Evolutionary conservation across 2,329 filamentous ascomycete genomes (phyloP).

Genomic region (Aspergillus persii): DNA sequence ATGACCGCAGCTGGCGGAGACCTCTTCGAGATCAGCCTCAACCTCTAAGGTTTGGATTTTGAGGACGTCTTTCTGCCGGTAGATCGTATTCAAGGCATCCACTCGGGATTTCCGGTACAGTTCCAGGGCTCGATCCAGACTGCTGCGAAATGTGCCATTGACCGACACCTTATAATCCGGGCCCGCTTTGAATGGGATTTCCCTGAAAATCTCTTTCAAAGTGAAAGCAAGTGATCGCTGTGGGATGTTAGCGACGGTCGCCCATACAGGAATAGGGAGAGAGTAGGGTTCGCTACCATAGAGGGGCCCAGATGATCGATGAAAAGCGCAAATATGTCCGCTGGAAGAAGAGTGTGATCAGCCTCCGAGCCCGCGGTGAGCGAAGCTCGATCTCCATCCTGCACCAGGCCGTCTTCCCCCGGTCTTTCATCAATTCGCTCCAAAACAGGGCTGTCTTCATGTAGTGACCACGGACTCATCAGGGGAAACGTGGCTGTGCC

Average conservation of each 20-base stretch:
- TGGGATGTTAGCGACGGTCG: slow-evolving; percentile 7
- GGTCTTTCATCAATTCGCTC: slow-evolving; percentile 63
- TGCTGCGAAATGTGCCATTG: slow-evolving; percentile 76
- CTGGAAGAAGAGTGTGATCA: slow-evolving; percentile 47
- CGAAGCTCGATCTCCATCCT: slow-evolving; percentile 4
- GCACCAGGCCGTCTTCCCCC: slow-evolving; percentile 50
- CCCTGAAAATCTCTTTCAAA: slow-evolving; percentile 80
- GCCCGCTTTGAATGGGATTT: slow-evolving; percentile 73
- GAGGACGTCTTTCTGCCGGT: slow-evolving; percentile 73
- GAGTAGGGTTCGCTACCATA: slow-evolving; percentile 54
- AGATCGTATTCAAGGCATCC: slow-evolving; percentile 74
- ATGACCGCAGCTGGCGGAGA: slow-evolving; percentile 94
- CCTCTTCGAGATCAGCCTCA: slow-evolving; percentile 93
- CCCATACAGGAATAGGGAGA: not conserved
- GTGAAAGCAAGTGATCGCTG: slow-evolving; percentile 89
- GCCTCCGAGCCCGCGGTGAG: slow-evolving; percentile 12
- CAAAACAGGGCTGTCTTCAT: slow-evolving; percentile 49
- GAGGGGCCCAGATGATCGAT: slow-evolving; percentile 86
- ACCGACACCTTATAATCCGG: slow-evolving; percentile 68
- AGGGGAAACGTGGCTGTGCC: slow-evolving; percentile 16
- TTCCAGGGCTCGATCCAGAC: slow-evolving; percentile 74
- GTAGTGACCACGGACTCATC: slow-evolving; percentile 32
- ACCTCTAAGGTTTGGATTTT: slow-evolving; percentile 68
- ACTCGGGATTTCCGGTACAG: slow-evolving; percentile 75
- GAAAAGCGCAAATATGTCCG: slow-evolving; percentile 89